A percentile compares a stretch with the other conserved stretches of the same genome.
These are phyloP conservation scores for Chloranthus sessilifolius DNA, from an alignment of 164 flowering plant species.

Conservation along the genomic window DNA sequence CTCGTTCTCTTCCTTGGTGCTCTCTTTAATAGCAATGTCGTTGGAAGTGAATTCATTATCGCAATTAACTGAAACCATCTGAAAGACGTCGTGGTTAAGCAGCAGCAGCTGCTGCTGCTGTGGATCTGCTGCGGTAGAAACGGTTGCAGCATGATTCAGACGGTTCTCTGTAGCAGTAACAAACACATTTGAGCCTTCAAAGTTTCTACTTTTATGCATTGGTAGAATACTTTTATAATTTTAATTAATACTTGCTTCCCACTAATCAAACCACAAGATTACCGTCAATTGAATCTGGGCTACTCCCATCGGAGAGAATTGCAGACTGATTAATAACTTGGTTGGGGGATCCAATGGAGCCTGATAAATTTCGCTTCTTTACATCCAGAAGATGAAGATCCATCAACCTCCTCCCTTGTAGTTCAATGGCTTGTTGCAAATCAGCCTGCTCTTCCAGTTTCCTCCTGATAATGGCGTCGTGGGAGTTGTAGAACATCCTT, in stretches of 20 bases:
- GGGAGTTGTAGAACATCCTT: slow-evolving; percentile 61
- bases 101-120: slow-evolving; percentile 22
- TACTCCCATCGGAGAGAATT: slow-evolving; percentile 22
- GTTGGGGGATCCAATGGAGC: not conserved
- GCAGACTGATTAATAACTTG: slow-evolving; percentile 20
- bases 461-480: slow-evolving; percentile 60
- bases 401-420: slow-evolving; percentile 70
- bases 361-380: slow-evolving; percentile 29
- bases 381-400: slow-evolving; percentile 68
- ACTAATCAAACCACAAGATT: slow-evolving; percentile 9
- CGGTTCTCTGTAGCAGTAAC: slow-evolving; percentile 23
- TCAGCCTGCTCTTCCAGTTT: slow-evolving; percentile 71
- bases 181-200: too few relatives aligned
- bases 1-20: slow-evolving; percentile 29
- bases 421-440: slow-evolving; percentile 79
- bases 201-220: too few relatives aligned
- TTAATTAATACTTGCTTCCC: too few relatives aligned
- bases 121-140: slow-evolving; percentile 14
- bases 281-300: slow-evolving; percentile 45
- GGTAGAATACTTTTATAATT: too few relatives aligned
- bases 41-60: slow-evolving; percentile 13
- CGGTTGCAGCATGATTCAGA: slow-evolving; percentile 15
- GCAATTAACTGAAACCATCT: too few relatives aligned
- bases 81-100: slow-evolving; percentile 2
- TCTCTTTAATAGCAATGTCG: slow-evolving; percentile 21